phyloP scores from a whole-genome alignment of 257 asterid genomes.

The Solanum pinnatisectum region DNA sequence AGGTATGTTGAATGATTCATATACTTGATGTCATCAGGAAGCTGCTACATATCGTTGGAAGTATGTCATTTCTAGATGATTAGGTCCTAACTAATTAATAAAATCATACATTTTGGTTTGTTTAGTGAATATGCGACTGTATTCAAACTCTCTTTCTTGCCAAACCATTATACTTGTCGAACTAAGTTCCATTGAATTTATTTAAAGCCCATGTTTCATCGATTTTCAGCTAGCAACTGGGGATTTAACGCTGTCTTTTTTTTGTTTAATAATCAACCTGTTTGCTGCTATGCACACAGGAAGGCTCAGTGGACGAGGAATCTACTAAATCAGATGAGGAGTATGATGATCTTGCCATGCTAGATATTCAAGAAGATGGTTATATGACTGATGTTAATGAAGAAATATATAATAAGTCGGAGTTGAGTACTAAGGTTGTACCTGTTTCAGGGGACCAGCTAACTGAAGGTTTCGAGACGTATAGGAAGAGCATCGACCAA shows the following conservation, averaged over 20 bases:
- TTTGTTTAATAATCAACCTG: neutral
- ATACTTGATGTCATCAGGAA: neutral
- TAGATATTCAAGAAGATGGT: slow-evolving; percentile 42
- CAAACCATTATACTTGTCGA: neutral
- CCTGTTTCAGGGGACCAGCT: slow-evolving; percentile 12
- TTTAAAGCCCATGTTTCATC: neutral
- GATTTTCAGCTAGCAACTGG: neutral
- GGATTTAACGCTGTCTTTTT: neutral
- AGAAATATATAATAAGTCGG: slow-evolving; percentile 5
- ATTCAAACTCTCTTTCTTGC: neutral
- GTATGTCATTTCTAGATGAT: neutral
- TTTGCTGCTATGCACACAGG: slow-evolving; percentile 27
- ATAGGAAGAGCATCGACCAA: slow-evolving; percentile 16
- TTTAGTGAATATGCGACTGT: neutral
- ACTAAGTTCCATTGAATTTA: neutral
- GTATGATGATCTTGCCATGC: slow-evolving; percentile 77
- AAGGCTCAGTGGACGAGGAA: slow-evolving; percentile 82
- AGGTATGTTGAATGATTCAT: neutral
- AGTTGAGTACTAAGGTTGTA: slow-evolving; percentile 5
- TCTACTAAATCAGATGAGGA: slow-evolving; percentile 75
- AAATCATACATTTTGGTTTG: neutral
- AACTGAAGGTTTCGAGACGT: slow-evolving; percentile 13
- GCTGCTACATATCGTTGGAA: neutral
- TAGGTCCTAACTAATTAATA: neutral
- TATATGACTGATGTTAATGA: slow-evolving; percentile 43